These are phyloP conservation scores for Porcisia hertigi DNA, from an alignment of 208 protist species.

Conservation along the genomic window DNA sequence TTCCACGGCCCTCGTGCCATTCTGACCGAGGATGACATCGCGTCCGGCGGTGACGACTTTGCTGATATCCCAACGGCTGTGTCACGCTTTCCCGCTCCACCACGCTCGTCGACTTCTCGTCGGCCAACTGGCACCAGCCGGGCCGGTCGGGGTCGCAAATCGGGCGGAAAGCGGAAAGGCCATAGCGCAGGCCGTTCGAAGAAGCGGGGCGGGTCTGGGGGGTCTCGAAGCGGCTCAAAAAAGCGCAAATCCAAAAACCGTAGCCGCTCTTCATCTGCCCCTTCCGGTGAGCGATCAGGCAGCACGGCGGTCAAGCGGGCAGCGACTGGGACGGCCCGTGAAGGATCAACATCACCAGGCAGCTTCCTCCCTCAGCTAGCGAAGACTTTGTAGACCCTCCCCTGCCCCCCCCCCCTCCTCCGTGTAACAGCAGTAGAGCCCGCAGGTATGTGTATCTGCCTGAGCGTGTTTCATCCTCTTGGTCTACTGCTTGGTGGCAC, in stretches of 20 bases:
- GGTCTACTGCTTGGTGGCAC: not conserved
- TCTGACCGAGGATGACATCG: slow-evolving; percentile 4
- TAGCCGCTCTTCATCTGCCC: not conserved
- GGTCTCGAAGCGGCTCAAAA: not conserved
- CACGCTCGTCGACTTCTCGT: slow-evolving; percentile 1
- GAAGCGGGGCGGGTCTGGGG: not conserved
- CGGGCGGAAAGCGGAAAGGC: slow-evolving; percentile 7
- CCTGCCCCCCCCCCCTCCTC: not conserved
- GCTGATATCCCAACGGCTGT: slow-evolving; percentile 29
- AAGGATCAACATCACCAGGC: not conserved
- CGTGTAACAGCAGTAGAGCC: not conserved
- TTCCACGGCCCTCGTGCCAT: slow-evolving; percentile 28
- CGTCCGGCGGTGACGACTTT: slow-evolving; percentile 6
- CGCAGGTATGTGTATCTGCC: too few species aligned
- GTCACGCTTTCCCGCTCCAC: not conserved
- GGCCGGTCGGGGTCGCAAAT: not conserved
- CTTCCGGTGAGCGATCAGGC: not conserved
- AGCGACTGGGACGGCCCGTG: slow-evolving; percentile 5
- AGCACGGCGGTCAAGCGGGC: not conserved
- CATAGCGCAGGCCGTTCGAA: not conserved
- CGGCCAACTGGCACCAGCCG: slow-evolving; percentile 4
- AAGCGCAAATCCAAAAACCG: not conserved
- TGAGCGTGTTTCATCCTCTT: not conserved
- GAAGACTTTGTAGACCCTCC: slow-evolving; percentile 10
- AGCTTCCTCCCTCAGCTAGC: slow-evolving; percentile 24